phyloP scores from a whole-genome alignment of 257 asterid genomes.

The Ilex aquifolium region DNA sequence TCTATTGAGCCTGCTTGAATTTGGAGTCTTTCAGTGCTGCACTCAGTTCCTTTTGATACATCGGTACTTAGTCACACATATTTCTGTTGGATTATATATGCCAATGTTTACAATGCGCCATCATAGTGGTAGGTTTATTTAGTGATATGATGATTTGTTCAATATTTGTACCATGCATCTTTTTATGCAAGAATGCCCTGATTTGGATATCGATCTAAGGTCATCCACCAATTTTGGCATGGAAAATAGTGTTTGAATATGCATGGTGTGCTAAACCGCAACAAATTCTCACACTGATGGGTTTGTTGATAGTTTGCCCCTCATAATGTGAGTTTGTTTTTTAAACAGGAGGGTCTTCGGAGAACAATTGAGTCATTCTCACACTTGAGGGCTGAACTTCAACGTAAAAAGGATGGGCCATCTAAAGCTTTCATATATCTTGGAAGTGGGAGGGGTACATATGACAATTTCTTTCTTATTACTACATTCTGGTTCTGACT shows the following conservation, averaged over 20 bases:
- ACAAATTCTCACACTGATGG: too few species aligned
- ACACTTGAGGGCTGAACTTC: slow-evolving; percentile 67
- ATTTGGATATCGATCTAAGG: neutral
- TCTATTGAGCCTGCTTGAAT: neutral
- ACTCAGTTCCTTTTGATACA: neutral
- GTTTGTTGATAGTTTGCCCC: slow-evolving; percentile 1
- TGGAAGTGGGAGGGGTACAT: slow-evolving; percentile 70
- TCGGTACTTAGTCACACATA: too few species aligned
- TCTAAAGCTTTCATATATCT: slow-evolving; percentile 72
- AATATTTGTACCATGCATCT: neutral
- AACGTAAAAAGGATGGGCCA: slow-evolving; percentile 43
- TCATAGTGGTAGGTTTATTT: too few species aligned
- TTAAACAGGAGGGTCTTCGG: slow-evolving; percentile 78
- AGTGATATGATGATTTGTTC: neutral
- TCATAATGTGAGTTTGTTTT: slow-evolving; percentile 8
- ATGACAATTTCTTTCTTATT: slow-evolving; percentile 9
- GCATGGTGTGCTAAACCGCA: neutral
- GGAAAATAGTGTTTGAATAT: neutral
- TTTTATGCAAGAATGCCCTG: neutral
- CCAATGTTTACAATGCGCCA: neutral
- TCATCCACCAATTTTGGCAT: neutral
- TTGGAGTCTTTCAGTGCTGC: neutral
- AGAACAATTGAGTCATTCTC: slow-evolving; percentile 76
- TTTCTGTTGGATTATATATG: neutral
- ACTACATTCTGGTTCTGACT: neutral